Conservation (phyloP, 495 filamentous ascomycete species). For the Pyrenopolyporus hunteri region DNA sequence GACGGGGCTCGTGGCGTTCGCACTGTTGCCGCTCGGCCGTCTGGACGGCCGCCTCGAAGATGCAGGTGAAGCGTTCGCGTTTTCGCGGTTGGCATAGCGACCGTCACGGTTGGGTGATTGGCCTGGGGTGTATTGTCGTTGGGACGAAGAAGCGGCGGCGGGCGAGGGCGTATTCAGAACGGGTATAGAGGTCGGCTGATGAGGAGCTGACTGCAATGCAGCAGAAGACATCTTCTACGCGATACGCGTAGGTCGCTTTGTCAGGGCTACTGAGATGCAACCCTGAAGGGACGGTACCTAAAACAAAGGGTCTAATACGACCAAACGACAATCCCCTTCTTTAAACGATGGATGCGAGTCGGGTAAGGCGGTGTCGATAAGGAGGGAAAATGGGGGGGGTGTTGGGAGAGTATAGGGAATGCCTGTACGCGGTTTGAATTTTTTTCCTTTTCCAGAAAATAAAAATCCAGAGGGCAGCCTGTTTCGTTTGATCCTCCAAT, state of each 20-base stretch:
- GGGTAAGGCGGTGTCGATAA: conserved; percentile 16
- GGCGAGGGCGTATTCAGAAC: conserved; percentile 54
- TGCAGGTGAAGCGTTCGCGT: conserved; percentile 44
- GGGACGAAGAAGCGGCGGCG: conserved; percentile 50
- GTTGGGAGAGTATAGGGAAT: conserved; percentile 13
- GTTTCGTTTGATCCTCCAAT: conserved; percentile 43
- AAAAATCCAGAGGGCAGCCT: conserved; percentile 35
- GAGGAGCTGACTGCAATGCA: conserved; percentile 60
- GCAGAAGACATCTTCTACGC: conserved; percentile 60
- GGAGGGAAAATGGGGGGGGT: conserved; percentile 1
- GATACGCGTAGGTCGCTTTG: conserved; percentile 33
- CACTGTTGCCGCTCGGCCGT: conserved; percentile 61
- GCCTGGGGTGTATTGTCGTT: conserved; percentile 50
- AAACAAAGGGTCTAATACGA: conserved; percentile 3
- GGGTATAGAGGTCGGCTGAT: conserved; percentile 56
- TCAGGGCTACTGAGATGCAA: conserved; percentile 9
- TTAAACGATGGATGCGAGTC: conserved; percentile 10
- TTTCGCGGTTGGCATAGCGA: conserved; percentile 51
- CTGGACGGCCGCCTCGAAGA: conserved; percentile 56
- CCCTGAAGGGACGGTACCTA: conserved; percentile 3
- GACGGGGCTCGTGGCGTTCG: conserved; percentile 40
- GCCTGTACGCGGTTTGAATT: conserved; percentile 19
- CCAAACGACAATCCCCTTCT: background rate
- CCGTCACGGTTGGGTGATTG: conserved; percentile 51
- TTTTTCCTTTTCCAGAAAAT: conserved; percentile 16